Percentiles rank a stretch among this genome's conserved stretches.
phyloP scores from a whole-genome alignment of 352 stramenopile species.

The Phytophthora meadii region DNA sequence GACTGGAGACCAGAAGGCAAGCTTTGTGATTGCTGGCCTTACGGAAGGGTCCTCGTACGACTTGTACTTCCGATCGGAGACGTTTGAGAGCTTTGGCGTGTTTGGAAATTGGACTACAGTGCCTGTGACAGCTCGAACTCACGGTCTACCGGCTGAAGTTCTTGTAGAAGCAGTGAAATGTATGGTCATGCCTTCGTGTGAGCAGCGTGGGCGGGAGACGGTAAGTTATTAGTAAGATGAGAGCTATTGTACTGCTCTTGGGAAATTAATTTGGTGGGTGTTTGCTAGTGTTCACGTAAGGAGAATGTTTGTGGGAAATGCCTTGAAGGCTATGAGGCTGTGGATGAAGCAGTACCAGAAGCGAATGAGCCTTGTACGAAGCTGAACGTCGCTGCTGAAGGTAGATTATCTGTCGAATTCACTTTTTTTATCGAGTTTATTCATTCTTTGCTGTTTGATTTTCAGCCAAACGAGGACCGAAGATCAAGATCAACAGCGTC shows the following conservation, averaged over 20 bases:
- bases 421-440: no score
- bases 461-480: constrained; percentile 25
- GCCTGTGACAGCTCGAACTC: constrained; percentile 57
- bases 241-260: neutral
- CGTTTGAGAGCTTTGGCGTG: constrained; percentile 74
- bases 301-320: constrained; percentile 78
- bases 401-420: constrained; percentile 14
- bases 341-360: constrained; percentile 12
- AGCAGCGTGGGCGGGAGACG: constrained; percentile 54
- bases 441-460: neutral
- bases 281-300: constrained; percentile 47
- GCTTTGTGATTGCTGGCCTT: constrained; percentile 60
- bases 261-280: neutral
- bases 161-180: constrained; percentile 66
- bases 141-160: constrained; percentile 72
- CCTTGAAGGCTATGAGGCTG: constrained; percentile 51
- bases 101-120: constrained; percentile 63
- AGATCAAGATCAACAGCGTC: constrained; percentile 75
- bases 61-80: constrained; percentile 79
- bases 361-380: constrained; percentile 50
- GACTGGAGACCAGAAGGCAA: constrained; percentile 21
- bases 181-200: constrained; percentile 49
- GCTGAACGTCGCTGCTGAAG: constrained; percentile 8
- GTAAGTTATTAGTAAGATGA: constrained; percentile 26
- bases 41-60: constrained; percentile 70